Conservation (phyloP, 2,329 filamentous ascomycete genomes). For the Zymoseptoria ardabiliae region DNA sequence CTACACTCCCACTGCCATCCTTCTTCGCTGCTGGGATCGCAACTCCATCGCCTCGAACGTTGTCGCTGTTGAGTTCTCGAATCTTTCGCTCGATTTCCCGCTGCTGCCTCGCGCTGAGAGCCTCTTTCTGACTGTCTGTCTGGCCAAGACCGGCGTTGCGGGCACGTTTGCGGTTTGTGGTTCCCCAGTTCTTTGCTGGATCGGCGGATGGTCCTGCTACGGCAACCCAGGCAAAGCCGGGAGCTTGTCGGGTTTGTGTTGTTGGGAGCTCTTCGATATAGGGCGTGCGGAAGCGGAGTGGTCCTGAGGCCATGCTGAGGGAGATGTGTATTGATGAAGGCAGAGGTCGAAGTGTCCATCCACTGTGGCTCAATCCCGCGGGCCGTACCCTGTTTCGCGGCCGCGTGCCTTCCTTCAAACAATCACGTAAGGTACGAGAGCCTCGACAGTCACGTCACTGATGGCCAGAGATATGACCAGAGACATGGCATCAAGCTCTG, state of each 20-base stretch:
- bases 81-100: conserved; percentile 75
- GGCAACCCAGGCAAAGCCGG: conserved; percentile 88
- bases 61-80: conserved; percentile 74
- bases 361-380: background rate
- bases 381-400: background rate
- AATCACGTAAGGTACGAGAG: no score
- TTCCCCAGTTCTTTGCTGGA: conserved; percentile 41
- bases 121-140: conserved; percentile 39
- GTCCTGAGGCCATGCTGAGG: conserved; percentile 2
- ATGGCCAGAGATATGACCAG: no score
- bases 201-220: conserved; percentile 57
- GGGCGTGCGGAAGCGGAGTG: conserved; percentile 44
- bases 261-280: conserved; percentile 75
- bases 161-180: conserved; percentile 58
- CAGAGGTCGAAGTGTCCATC: background rate
- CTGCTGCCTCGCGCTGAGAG: conserved; percentile 74
- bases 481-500: no score
- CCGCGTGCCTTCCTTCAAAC: background rate
- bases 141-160: conserved; percentile 43
- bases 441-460: no score
- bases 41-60: conserved; percentile 48
- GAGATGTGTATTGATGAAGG: background rate
- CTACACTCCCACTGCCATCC: conserved; percentile 34
- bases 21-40: conserved; percentile 58
- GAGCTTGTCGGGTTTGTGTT: conserved; percentile 58